A percentile compares a stretch with the other conserved stretches of the same genome.
phyloP scores from a whole-genome alignment of 139 green algal species.

The Chlamydomonas incerta region DNA sequence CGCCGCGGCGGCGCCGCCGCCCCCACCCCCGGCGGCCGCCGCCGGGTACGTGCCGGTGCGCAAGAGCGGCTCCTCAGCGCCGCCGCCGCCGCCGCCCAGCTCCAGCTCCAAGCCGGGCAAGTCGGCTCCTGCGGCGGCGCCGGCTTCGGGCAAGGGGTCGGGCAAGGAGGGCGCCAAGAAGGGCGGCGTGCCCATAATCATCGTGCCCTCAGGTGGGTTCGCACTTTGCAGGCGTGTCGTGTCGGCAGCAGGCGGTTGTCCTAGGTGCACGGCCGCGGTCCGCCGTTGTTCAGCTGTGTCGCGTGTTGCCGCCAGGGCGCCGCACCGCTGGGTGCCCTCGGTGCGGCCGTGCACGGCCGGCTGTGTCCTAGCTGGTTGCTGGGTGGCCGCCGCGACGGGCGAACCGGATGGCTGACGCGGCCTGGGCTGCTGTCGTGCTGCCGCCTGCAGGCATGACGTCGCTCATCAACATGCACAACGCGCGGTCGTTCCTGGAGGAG shows the following conservation, averaged over 20 bases:
- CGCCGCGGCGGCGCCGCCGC: neutral
- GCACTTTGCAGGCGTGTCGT: too few relatives aligned
- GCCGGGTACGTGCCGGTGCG: conserved; percentile 29
- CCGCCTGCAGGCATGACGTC: conserved; percentile 53
- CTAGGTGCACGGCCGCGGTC: too few relatives aligned
- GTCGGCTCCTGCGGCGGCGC: neutral
- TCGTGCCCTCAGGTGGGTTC: conserved; percentile 65
- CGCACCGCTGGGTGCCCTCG: too few relatives aligned
- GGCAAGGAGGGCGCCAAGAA: conserved; percentile 17
- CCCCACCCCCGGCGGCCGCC: neutral
- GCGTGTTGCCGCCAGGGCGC: too few relatives aligned
- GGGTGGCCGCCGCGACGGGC: too few relatives aligned
- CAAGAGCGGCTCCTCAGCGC: neutral
- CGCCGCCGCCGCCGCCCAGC: neutral
- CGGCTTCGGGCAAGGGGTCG: neutral
- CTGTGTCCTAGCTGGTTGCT: too few relatives aligned
- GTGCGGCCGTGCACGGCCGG: too few relatives aligned
- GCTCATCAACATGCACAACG: conserved; percentile 73
- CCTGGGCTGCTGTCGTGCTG: too few relatives aligned
- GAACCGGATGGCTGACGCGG: too few relatives aligned
- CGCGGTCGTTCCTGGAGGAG: conserved; percentile 59
- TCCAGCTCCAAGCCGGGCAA: neutral
- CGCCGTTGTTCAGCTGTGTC: too few relatives aligned
- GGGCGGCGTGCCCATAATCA: conserved; percentile 60
- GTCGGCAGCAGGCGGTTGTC: too few relatives aligned